Base-by-base conservation (phyloP, 257 asterid genomes). In the Ilex aquifolium region DNA sequence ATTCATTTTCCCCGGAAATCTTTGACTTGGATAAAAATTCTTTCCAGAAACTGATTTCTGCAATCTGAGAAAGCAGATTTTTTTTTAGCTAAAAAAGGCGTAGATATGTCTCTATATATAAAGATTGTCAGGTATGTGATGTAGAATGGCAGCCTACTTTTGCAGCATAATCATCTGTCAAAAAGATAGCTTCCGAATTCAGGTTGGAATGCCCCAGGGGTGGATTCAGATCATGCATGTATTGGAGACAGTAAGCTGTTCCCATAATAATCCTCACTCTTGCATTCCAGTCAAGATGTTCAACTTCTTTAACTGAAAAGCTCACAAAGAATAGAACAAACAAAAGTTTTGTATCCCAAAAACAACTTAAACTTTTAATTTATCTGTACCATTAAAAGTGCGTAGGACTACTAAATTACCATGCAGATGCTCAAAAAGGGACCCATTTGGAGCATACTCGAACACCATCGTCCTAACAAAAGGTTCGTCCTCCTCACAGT, bases 101-200 rank as follows among this genome's bases (percentile, higher is more conserved):
- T 53, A 17, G 14, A 53, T 17, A 1, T 53, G 2, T 53, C 10
- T 53, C 11, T 16, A 21, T 14, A 10, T n/a, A 32, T 10, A 6
- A 11, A 46, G 14, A 63, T 32, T 17, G 16, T 39, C 50, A 27
- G 0, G 10, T 54, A 44, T 29, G 30, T n/a, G 8, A 14, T 52
- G 29, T 0, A 13, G 31, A 68, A 54, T 56, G 21, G 65, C n/a
- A 52, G 39, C 84, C 54, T 79, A 93, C 97, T 79, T 93, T 93
- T 65, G 99, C 95, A 46, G 97, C 97, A 79, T 85, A 93, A 74
- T 93, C 99, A 59, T 93, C 97, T n/a, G 99, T 87, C 61, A 93
- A 57, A 57, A 65, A 75, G 76, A 93, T 77, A 39, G 74, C 70
- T 62, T 74, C 66, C 50, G 96, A 84, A 57, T 62, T 80, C 75